Base-by-base conservation (phyloP, 73 alveolate species). In the Uronychia setigera region DNA sequence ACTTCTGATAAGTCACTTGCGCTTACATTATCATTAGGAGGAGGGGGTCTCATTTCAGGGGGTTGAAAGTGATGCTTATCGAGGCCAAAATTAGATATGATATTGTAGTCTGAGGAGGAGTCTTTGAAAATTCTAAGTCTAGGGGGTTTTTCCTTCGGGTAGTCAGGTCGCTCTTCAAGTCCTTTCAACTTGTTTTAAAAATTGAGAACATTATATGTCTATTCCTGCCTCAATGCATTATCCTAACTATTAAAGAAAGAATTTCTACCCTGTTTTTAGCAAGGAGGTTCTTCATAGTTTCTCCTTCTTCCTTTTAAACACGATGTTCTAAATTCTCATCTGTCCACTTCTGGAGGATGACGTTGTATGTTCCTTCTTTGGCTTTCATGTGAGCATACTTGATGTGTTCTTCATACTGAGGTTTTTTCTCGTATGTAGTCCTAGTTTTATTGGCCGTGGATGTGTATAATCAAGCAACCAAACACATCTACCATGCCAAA, bases 181-280 rank as follows among this genome's bases (percentile, higher is more conserved):
- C 99, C 99, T 93, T 93, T 96, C 35, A 96, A 88, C 86, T 96
- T 92, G 80, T 95, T 93, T 35, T 96, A 95, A 32, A 96, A 89
- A 87, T 93, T 96, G n/a, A 96, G 89, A 32, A 96, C 94, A 85
- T 95, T 94, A 86, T 58, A 96, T 19, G 98, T 95, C 91, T 96
- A 97, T 80, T 96, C 99, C 32, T 88, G 88, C 58, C 97, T 80
- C 13, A 96, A 81, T 34, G 96, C 97, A 60, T 96, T 86, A 77
- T 96, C 99, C 87, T 96, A n/a, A n/a, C n/a, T n/a, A n/a, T n/a
- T n/a, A n/a, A n/a, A n/a, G n/a, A n/a, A n/a, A n/a, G n/a, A n/a
- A n/a, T n/a, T n/a, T n/a, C n/a, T n/a, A n/a, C n/a, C n/a, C n/a
- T 96, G 67, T 96, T 96, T 85, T 84, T 87, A 28, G 97, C 96